Evolutionary conservation across 768 basidiomycete genomes (phyloP).

Genomic region (Lentinus tigrinus): DNA sequence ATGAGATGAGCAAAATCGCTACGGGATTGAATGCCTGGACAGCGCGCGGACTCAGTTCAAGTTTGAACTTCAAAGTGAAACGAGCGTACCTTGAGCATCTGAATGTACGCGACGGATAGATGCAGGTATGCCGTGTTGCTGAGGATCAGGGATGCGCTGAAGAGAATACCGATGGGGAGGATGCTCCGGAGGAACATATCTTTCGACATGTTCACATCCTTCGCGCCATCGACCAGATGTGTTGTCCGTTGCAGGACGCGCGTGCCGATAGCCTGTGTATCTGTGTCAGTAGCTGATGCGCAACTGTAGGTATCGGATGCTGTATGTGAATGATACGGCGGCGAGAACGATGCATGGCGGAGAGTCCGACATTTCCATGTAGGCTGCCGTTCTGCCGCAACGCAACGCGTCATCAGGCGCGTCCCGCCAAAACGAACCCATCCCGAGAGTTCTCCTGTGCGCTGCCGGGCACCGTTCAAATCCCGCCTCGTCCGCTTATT

Average conservation of each 20-base stretch:
- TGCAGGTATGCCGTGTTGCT: conserved; percentile 93
- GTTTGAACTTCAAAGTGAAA: too few species aligned
- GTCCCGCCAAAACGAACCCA: background rate
- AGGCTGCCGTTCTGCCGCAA: too few species aligned
- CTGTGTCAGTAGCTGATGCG: background rate
- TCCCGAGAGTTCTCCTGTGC: too few species aligned
- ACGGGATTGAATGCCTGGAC: conserved; percentile 89
- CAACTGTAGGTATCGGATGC: too few species aligned
- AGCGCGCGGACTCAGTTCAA: background rate
- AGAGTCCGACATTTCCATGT: too few species aligned
- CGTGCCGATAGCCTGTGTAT: conserved; percentile 72
- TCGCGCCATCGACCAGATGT: conserved; percentile 70
- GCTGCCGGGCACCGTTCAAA: too few species aligned
- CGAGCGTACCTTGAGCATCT: conserved; percentile 82
- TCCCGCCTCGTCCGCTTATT: too few species aligned
- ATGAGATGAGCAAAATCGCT: conserved; percentile 91
- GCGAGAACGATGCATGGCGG: too few species aligned
- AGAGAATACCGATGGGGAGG: conserved; percentile 89
- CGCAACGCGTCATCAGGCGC: too few species aligned
- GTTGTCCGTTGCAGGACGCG: conserved; percentile 84
- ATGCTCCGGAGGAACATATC: conserved; percentile 82
- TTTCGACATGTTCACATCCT: conserved; percentile 77
- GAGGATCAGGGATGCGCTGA: conserved; percentile 88
- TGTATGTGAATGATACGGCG: too few species aligned
- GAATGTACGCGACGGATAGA: conserved; percentile 91